These are phyloP conservation scores for Pseudoscleropodium purum DNA, from an alignment of 225 moss, liverwort and hornwort genomes.

Conservation along the genomic window DNA sequence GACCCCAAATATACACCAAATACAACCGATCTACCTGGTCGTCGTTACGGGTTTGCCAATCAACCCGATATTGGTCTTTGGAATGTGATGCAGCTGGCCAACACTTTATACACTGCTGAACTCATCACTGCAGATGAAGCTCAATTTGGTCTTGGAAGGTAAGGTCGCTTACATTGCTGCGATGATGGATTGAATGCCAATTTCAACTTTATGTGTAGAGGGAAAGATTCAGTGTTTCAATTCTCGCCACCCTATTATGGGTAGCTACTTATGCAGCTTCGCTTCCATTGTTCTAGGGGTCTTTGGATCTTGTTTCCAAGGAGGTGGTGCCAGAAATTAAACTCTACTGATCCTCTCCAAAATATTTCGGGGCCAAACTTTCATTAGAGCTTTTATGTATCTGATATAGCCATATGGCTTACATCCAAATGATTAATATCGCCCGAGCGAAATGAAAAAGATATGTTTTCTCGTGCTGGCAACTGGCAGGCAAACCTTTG, in stretches of 20 bases:
- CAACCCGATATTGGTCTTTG: slow-evolving; percentile 96
- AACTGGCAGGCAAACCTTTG: neutral
- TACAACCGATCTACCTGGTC: slow-evolving; percentile 94
- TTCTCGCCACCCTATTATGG: neutral
- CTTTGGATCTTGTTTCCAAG: neutral
- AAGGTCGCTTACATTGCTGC: neutral
- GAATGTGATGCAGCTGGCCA: slow-evolving; percentile 95
- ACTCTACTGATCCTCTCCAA: neutral
- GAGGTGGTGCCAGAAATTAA: neutral
- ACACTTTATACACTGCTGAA: slow-evolving; percentile 78
- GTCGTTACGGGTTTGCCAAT: slow-evolving; percentile 91
- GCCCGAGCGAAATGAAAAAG: no score
- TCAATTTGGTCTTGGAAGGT: slow-evolving; percentile 84
- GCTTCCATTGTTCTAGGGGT: neutral
- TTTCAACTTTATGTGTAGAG: neutral
- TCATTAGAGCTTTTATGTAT: neutral
- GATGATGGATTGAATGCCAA: neutral
- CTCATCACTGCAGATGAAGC: slow-evolving; percentile 87
- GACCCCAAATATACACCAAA: slow-evolving; percentile 96
- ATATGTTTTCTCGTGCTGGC: neutral
- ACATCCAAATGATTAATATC: neutral
- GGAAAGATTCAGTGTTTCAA: neutral
- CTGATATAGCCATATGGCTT: neutral
- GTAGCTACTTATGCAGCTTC: neutral
- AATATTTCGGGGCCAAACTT: neutral